phyloP scores from a whole-genome alignment of 2,329 filamentous ascomycete genomes.

The Colletotrichum kahawae region DNA sequence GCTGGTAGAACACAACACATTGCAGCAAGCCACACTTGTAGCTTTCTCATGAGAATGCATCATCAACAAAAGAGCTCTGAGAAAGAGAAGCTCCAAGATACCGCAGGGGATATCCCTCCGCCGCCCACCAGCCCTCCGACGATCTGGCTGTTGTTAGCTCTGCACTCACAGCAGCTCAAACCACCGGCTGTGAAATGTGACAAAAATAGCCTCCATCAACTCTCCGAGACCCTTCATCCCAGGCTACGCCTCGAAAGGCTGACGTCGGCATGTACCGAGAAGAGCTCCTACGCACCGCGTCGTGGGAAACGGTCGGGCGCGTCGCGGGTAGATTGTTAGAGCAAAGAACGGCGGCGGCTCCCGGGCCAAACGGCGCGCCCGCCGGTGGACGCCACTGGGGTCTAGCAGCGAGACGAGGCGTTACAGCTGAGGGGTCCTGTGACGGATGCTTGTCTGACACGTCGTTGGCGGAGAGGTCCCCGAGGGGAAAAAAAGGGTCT shows the following conservation, averaged over 20 bases:
- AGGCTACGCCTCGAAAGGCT: not conserved
- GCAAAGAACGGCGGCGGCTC: not conserved
- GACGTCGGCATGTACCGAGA: not conserved
- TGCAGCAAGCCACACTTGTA: not conserved
- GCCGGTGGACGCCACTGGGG: not conserved
- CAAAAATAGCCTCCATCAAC: not conserved
- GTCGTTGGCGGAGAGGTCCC: not conserved
- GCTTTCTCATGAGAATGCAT: not conserved
- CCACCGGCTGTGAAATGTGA: not conserved
- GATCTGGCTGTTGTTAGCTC: not conserved
- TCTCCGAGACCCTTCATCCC: not conserved
- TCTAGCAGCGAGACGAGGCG: not conserved
- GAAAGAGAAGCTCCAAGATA: not conserved
- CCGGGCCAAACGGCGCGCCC: not conserved
- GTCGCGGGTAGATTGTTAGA: not conserved
- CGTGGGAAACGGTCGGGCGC: not conserved
- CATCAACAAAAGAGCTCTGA: not conserved
- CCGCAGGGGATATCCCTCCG: not conserved
- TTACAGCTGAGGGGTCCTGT: not conserved
- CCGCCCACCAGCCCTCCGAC: not conserved
- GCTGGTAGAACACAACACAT: not conserved
- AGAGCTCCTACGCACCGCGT: not conserved
- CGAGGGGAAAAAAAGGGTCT: not conserved
- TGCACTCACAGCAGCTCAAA: not conserved
- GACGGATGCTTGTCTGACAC: constrained; percentile 7